Evolutionary conservation across 768 basidiomycete genomes (phyloP).

Genomic region (Mycena rebaudengoi): DNA sequence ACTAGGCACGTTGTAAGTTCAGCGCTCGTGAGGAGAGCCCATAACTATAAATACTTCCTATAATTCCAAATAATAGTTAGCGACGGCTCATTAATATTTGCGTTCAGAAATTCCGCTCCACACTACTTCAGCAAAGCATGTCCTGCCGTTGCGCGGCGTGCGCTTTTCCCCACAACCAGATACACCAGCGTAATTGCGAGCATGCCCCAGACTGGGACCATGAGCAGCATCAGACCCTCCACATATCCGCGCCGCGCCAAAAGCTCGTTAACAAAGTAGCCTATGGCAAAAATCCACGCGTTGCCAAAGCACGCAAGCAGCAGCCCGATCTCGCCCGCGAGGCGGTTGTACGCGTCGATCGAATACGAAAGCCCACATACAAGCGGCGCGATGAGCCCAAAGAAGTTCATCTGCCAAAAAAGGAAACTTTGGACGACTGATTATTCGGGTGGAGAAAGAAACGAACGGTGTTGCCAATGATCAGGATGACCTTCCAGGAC

Average conservation of each 20-base stretch:
- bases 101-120: too few species aligned
- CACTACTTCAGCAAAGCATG: too few species aligned
- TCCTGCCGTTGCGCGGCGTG: constrained; percentile 11
- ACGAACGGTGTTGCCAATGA: constrained; percentile 5
- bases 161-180: constrained; percentile 14
- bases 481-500: constrained; percentile 12
- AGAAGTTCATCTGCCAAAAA: constrained; percentile 13
- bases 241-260: constrained; percentile 8
- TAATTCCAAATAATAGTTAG: too few species aligned
- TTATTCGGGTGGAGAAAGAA: background rate
- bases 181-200: constrained; percentile 10
- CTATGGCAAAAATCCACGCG: constrained; percentile 15
- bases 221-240: constrained; percentile 14
- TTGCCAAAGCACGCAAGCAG: constrained; percentile 17
- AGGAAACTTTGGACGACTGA: background rate
- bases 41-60: too few species aligned
- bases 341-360: constrained; percentile 19
- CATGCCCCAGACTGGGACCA: constrained; percentile 17
- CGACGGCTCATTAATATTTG: too few species aligned
- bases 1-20: too few species aligned
- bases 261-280: constrained; percentile 13
- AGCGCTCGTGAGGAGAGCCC: too few species aligned
- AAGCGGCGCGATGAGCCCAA: constrained; percentile 17
- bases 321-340: constrained; percentile 14
- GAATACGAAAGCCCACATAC: constrained; percentile 14